phyloP scores from a whole-genome alignment of 1,284 basidiomycete genomes.

The Pseudozyma thailandica region DNA sequence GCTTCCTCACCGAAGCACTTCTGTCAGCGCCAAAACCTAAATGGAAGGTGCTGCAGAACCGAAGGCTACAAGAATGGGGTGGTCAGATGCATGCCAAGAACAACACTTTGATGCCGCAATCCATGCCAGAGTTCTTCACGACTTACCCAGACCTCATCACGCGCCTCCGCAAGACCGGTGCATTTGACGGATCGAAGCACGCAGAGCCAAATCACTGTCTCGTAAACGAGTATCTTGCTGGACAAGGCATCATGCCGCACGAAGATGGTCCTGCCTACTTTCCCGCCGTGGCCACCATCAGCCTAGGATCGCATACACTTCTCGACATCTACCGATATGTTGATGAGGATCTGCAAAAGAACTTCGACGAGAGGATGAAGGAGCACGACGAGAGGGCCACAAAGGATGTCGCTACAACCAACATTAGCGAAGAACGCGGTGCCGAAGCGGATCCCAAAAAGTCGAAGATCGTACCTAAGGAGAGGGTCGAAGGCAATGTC shows the following conservation, averaged over 20 bases:
- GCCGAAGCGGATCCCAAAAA: background rate
- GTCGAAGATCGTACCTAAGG: slow-evolving; percentile 35
- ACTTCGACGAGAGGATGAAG: slow-evolving; percentile 38
- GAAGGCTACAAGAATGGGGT: slow-evolving; percentile 68
- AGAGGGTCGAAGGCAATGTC: slow-evolving; percentile 44
- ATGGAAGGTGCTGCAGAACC: slow-evolving; percentile 83
- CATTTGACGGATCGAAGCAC: slow-evolving; percentile 75
- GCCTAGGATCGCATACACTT: slow-evolving; percentile 82
- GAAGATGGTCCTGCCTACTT: slow-evolving; percentile 90
- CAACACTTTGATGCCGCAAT: slow-evolving; percentile 74
- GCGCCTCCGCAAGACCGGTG: slow-evolving; percentile 74
- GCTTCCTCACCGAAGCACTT: slow-evolving; percentile 76
- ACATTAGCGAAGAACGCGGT: background rate
- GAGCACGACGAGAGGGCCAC: slow-evolving; percentile 24
- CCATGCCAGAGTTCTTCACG: slow-evolving; percentile 76
- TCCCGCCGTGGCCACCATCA: slow-evolving; percentile 88
- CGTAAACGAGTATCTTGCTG: slow-evolving; percentile 78
- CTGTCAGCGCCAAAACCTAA: slow-evolving; percentile 79
- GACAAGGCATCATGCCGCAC: slow-evolving; percentile 89
- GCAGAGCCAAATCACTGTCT: slow-evolving; percentile 80
- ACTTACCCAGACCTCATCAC: slow-evolving; percentile 77
- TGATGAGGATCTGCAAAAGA: slow-evolving; percentile 39
- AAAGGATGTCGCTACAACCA: background rate
- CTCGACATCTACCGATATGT: slow-evolving; percentile 85
- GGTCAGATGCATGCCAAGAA: slow-evolving; percentile 75